Evolutionary conservation across 768 basidiomycete genomes (phyloP), one percentile per base, ranked within the genome.

Genomic region (Pleurotus tuber-regium): DNA sequence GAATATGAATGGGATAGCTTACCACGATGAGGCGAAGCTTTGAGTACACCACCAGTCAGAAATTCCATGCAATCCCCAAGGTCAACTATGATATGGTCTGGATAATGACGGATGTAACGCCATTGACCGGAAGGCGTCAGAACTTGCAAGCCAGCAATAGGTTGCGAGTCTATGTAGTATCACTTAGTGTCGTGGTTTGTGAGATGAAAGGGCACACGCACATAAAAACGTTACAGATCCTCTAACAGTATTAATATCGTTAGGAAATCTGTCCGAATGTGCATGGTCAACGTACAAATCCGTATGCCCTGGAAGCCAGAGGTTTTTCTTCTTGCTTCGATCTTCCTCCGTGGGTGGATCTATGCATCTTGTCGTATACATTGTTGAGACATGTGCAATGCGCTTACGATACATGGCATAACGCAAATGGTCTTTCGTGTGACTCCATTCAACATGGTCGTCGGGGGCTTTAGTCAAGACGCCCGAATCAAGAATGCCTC

Each of bases 391-490:
- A n/a, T n/a, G n/a, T n/a, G n/a, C n/a, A 26, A 31, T 44, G 16
- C 28, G 51, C 56, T 48, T 40, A 57, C 56, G 56, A 54, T 57
- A 57, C 49, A 57, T 54, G 14, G 53, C 56, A 41, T 57, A 57
- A 29, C 56, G 52, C 41, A 57, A 38, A 31, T 54, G 56, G 35
- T 54, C 56, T 38, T 57, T 57, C 31, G 35, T 57, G 30, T 54
- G 56, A 33, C 41, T 54, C 56, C 56, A 57, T 43, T 46, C 38
- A 42, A 57, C 44, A 38, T 54, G 46, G 35, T 54, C 55, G 19
- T 35, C 14, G 38, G 48, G 38, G 2, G 38, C 55, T 41, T 31
- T 18, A 21, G 28, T 49, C 11, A 57, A 41, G 12, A 43, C 43
- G 10, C 43, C 53, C n/a, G 50, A 26, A 11, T 50, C 38, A 42